These are phyloP conservation scores for Neurospora sp. DNA, from an alignment of 2,329 filamentous ascomycete species.

Conservation along the genomic window DNA sequence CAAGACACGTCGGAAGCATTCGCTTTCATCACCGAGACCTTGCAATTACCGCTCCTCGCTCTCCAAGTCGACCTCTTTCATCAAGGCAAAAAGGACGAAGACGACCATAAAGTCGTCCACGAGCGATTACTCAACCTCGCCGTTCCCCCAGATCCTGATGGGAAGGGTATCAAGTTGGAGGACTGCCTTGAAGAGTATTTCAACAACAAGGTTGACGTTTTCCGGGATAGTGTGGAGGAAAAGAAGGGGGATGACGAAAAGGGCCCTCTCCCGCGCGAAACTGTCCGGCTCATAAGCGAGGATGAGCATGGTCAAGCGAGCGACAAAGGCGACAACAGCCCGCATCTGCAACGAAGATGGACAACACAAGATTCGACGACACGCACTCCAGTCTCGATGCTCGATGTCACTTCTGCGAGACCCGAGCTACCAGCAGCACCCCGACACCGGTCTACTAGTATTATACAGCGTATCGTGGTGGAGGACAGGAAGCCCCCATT, in stretches of 20 bases:
- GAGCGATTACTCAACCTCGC: constrained; percentile 85
- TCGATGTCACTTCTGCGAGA: constrained; percentile 10
- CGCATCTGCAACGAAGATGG: constrained; percentile 26
- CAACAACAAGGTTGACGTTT: constrained; percentile 86
- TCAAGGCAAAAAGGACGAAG: constrained; percentile 71
- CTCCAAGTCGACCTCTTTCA: constrained; percentile 89
- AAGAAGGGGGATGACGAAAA: constrained; percentile 30
- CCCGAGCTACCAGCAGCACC: constrained; percentile 24
- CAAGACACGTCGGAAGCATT: constrained; percentile 97
- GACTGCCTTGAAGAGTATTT: constrained; percentile 92
- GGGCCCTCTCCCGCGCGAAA: constrained; percentile 19
- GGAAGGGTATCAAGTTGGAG: constrained; percentile 68
- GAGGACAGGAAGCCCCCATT: constrained; percentile 38
- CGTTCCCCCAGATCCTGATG: constrained; percentile 66
- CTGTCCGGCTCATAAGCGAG: constrained; percentile 25
- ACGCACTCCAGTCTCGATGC: constrained; percentile 11
- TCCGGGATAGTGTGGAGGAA: constrained; percentile 56
- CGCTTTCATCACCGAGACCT: constrained; percentile 81
- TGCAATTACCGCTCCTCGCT: constrained; percentile 79
- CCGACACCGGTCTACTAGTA: constrained; percentile 45
- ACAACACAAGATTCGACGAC: constrained; percentile 16
- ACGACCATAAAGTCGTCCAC: constrained; percentile 92
- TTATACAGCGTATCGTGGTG: constrained; percentile 51
- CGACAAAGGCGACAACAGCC: constrained; percentile 11
- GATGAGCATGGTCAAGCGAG: constrained; percentile 12